Conservation (phyloP, 2,329 filamentous ascomycete species). For the Zalaria obscura region DNA sequence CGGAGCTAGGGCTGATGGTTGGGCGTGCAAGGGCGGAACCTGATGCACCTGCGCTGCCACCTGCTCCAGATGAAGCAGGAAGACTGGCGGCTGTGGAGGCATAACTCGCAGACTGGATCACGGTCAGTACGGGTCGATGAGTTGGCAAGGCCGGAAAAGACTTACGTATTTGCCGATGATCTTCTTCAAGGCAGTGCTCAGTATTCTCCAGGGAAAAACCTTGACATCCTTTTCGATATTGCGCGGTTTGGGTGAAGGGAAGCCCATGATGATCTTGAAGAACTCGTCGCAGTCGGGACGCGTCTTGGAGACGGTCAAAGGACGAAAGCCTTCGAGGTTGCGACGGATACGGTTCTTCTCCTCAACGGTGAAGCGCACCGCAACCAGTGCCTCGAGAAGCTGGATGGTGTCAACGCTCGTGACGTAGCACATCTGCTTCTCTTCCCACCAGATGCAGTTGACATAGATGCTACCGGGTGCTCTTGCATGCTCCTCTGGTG, state of each 20-base stretch:
- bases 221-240: constrained; percentile 99
- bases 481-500: constrained; percentile 52
- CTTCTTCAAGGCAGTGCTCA: constrained; percentile 81
- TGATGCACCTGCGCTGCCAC: constrained; percentile 11
- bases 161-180: constrained; percentile 92
- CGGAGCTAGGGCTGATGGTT: constrained; percentile 15
- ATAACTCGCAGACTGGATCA: constrained; percentile 47
- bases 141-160: constrained; percentile 13
- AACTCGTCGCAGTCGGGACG: constrained; percentile 90
- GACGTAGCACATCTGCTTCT: constrained; percentile 80
- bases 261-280: constrained; percentile 98
- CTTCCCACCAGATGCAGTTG: constrained; percentile 94
- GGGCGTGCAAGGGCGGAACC: constrained; percentile 15
- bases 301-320: constrained; percentile 82
- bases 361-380: constrained; percentile 78
- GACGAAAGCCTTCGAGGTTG: constrained; percentile 88
- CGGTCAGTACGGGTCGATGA: constrained; percentile 1
- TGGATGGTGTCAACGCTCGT: constrained; percentile 96
- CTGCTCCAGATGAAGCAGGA: constrained; percentile 15
- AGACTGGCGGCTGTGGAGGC: constrained; percentile 46
- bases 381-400: constrained; percentile 82
- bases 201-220: constrained; percentile 91
- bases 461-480: constrained; percentile 80
- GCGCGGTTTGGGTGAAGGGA: constrained; percentile 83
- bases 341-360: constrained; percentile 97